Evolutionary conservation across 768 basidiomycete species (phyloP).

Genomic region (Podaxis mareebaensis): DNA sequence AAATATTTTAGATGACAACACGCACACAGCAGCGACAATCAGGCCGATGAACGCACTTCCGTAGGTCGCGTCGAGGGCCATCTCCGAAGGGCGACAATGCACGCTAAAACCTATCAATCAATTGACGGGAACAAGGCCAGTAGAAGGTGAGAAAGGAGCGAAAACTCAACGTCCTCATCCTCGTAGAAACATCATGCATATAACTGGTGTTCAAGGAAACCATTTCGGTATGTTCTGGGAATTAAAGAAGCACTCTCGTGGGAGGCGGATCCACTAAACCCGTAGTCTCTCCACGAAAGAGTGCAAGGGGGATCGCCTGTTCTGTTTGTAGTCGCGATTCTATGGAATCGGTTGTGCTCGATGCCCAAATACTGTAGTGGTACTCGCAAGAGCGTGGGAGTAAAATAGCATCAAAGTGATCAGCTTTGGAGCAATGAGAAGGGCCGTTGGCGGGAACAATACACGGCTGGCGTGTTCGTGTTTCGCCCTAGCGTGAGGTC

Average conservation of each 20-base stretch:
- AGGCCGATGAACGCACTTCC: conserved; percentile 48
- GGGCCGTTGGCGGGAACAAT: neutral
- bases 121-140: neutral
- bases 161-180: neutral
- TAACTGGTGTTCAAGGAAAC: neutral
- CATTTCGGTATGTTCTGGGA: neutral
- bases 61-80: conserved; percentile 41
- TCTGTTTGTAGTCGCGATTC: neutral
- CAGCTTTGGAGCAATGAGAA: neutral
- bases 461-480: neutral
- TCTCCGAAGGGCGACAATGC: neutral
- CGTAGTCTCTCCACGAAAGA: neutral
- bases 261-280: neutral
- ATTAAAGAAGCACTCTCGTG: neutral
- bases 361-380: conserved; percentile 9
- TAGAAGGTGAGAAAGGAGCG: neutral
- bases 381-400: conserved; percentile 13
- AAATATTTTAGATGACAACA: neutral
- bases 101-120: neutral
- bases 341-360: neutral
- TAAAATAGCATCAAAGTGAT: neutral
- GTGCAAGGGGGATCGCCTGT: neutral
- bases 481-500: neutral
- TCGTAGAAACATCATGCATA: neutral
- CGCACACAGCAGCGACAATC: conserved; percentile 44